Base-by-base conservation (phyloP, 2,329 filamentous ascomycete genomes). In the Aspergillus tubingensis region DNA sequence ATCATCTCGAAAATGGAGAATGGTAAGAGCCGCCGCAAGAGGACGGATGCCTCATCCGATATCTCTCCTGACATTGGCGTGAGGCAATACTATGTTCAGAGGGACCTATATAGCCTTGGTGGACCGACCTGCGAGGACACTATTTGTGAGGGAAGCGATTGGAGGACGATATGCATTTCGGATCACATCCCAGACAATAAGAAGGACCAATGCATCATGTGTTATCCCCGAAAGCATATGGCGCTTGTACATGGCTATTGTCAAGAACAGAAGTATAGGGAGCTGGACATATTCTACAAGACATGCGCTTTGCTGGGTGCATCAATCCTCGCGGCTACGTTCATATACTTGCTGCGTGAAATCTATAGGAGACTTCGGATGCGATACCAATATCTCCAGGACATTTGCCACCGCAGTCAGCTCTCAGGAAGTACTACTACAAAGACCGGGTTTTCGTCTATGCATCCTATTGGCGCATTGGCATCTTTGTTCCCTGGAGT, bases 271-370 rank as follows among this genome's bases (percentile, higher is more conserved):
- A 55, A 43, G 38, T 30, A 43, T 15, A 44, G 17, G 11, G 53
- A 55, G 23, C 53, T 55, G 39, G 53, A 55, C 36, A 23, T 55
- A 23, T 55, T 55, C 25, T 47, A 55, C 15, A 55, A 55, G 53
- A n/a, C 30, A 13, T 55, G 53, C 23, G 53, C 53, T 13, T 17
- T 55, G 3, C 32, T 55, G 17, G 53, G 39, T 17, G 53, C 39
- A 21, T 44, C 53, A 10, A 21, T 55, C 5, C 30, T 55, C 8
- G 53, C 25, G n/a, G 53, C 53, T 8, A 55, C 53, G 13, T 25
- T 55, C 2, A 4, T 55, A 5, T 55, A 47, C 39, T 11, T 55
- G 25, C 27, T 47, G 8, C 53, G 53, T 23, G 53, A 55, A 17
- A 55, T 55, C 3, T 44, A 47, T 23, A 23, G 39, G 30, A 41